These are phyloP conservation scores for Gamarada debralockiae DNA, from an alignment of 495 filamentous ascomycete genomes.

Conservation along the genomic window DNA sequence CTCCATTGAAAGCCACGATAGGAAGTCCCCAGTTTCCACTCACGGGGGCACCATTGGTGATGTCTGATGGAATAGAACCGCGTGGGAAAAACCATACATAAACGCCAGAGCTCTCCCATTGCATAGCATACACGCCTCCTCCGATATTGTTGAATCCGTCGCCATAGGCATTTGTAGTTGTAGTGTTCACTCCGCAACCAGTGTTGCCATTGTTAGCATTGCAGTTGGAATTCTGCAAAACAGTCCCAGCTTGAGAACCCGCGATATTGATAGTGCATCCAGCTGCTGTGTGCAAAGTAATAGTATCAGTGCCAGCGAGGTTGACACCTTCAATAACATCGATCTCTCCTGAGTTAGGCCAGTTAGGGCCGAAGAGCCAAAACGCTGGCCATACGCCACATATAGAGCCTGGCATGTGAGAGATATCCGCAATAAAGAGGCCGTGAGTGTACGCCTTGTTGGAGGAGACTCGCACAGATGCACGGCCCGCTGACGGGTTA, in stretches of 20 bases:
- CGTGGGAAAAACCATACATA: constrained; percentile 44
- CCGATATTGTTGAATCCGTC: constrained; percentile 65
- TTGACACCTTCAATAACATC: constrained; percentile 92
- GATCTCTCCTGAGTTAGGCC: constrained; percentile 81
- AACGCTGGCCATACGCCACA: constrained; percentile 37
- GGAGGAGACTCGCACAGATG: constrained; percentile 65
- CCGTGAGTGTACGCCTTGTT: constrained; percentile 64
- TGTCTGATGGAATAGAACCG: constrained; percentile 45
- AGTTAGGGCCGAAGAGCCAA: constrained; percentile 57
- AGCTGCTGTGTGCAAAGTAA: constrained; percentile 70
- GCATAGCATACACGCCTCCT: constrained; percentile 72
- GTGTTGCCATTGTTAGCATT: constrained; percentile 46
- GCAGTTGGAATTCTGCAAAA: constrained; percentile 49
- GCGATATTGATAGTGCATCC: constrained; percentile 48
- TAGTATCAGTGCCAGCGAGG: constrained; percentile 53
- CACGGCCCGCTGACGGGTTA: constrained; percentile 46
- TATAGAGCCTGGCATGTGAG: constrained; percentile 66
- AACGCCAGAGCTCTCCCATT: constrained; percentile 66
- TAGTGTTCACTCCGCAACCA: constrained; percentile 45
- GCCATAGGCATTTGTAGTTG: constrained; percentile 53
- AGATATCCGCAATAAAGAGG: constrained; percentile 69
- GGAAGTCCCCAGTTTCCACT: constrained; percentile 61
- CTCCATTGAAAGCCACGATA: constrained; percentile 58
- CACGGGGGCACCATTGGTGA: constrained; percentile 42
- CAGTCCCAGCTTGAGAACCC: constrained; percentile 45